Conservation (phyloP, 2,329 filamentous ascomycete genomes). For the Penicillium sp. region DNA sequence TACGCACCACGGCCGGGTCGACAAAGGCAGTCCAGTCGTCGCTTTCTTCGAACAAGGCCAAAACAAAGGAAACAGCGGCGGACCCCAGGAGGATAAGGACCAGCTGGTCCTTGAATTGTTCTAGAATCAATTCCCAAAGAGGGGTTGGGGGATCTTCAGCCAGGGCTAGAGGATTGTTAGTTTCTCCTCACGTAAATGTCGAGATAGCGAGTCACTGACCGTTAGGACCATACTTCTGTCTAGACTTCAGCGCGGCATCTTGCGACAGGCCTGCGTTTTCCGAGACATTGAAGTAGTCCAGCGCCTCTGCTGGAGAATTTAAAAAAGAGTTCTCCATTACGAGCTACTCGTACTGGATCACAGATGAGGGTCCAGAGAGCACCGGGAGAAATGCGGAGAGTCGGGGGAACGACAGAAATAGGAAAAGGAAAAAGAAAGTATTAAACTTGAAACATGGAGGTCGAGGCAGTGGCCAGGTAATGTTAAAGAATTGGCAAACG, state of each 20-base stretch:
- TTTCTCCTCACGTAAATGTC: neutral
- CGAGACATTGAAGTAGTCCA: slow-evolving; percentile 53
- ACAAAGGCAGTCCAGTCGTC: slow-evolving; percentile 97
- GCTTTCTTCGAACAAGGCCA: slow-evolving; percentile 89
- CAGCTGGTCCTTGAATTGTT: slow-evolving; percentile 99
- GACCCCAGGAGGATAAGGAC: slow-evolving; percentile 93
- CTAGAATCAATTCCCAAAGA: slow-evolving; percentile 91
- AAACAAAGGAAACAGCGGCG: slow-evolving; percentile 86
- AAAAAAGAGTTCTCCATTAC: slow-evolving; percentile 57
- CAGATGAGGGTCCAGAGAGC: neutral
- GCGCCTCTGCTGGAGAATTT: slow-evolving; percentile 49
- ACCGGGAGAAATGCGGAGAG: slow-evolving; percentile 18
- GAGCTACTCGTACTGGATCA: neutral
- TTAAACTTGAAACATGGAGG: slow-evolving; percentile 18
- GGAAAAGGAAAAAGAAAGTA: neutral
- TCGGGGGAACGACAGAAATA: slow-evolving; percentile 14
- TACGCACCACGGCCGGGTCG: slow-evolving; percentile 85
- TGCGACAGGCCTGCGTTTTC: slow-evolving; percentile 53
- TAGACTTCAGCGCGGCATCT: slow-evolving; percentile 47
- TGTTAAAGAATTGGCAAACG: slow-evolving; percentile 9
- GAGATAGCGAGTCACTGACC: slow-evolving; percentile 41
- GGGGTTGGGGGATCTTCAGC: slow-evolving; percentile 93
- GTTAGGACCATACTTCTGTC: slow-evolving; percentile 55
- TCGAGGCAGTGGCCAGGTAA: slow-evolving; percentile 14
- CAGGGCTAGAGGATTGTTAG: slow-evolving; percentile 53